A percentile compares a stretch with the other conserved stretches of the same genome.
phyloP scores from a whole-genome alignment of 257 asterid genomes.

The Solanum corneliomulleri region DNA sequence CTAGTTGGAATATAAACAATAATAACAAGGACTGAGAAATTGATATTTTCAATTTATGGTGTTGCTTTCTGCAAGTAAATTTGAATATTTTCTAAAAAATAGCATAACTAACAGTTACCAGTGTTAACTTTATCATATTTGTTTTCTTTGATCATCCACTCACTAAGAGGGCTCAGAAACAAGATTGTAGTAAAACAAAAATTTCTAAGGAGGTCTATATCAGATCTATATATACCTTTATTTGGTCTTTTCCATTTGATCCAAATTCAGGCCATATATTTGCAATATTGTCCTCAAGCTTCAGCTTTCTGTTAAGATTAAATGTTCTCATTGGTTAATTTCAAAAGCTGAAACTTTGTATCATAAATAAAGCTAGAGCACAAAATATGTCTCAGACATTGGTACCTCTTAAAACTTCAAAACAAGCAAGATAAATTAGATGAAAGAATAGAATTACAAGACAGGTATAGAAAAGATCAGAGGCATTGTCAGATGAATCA shows the following conservation, averaged over 20 bases:
- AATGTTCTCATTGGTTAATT: neutral
- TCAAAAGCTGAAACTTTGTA: neutral
- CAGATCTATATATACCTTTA: constrained; percentile 44
- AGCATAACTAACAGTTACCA: neutral
- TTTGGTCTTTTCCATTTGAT: constrained; percentile 63
- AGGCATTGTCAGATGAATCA: neutral
- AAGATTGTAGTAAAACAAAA: neutral
- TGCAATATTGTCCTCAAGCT: constrained; percentile 60
- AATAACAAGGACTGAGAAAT: neutral
- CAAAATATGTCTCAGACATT: neutral
- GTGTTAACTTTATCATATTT: neutral
- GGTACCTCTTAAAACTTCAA: neutral
- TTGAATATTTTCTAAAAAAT: neutral
- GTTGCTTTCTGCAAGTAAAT: neutral
- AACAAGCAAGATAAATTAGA: neutral
- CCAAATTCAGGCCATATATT: constrained; percentile 83
- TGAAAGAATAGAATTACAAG: neutral
- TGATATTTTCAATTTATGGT: neutral
- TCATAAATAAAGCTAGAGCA: neutral
- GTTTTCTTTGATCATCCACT: neutral
- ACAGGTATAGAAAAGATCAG: neutral
- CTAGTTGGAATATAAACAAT: neutral
- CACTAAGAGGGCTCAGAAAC: neutral
- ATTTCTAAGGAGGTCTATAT: neutral
- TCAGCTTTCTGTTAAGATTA: constrained; percentile 58